These are phyloP conservation scores for Graphilbum fragrans DNA, from an alignment of 2,329 filamentous ascomycete genomes.

Conservation along the genomic window DNA sequence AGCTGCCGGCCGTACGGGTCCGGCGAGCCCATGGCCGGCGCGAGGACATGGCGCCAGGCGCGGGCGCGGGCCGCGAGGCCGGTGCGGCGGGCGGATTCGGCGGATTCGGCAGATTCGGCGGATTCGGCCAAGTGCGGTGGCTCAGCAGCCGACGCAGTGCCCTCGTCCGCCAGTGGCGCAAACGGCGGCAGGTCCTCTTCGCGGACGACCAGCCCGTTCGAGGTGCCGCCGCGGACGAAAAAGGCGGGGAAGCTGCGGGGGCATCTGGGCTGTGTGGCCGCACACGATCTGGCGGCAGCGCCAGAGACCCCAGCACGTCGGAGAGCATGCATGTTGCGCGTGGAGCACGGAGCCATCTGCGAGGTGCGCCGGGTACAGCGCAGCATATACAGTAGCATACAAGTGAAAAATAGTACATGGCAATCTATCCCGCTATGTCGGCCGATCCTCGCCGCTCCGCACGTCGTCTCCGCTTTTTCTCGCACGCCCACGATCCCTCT, in stretches of 20 bases:
- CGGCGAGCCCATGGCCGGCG: conserved; percentile 49
- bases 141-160: neutral
- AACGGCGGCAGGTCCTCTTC: conserved; percentile 10
- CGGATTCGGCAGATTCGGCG: neutral
- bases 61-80: conserved; percentile 1
- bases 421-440: too few species aligned
- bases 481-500: too few species aligned
- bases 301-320: too few species aligned
- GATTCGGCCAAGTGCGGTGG: neutral
- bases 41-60: conserved; percentile 14
- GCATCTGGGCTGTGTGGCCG: too few species aligned
- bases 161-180: neutral
- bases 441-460: too few species aligned
- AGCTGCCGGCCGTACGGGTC: conserved; percentile 52
- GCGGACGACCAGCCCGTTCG: conserved; percentile 17
- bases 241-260: conserved; percentile 14
- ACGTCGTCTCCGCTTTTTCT: too few species aligned
- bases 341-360: too few species aligned
- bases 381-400: too few species aligned
- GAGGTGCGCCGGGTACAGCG: too few species aligned
- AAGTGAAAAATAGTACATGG: too few species aligned
- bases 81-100: neutral
- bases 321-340: too few species aligned
- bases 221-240: conserved; percentile 19
- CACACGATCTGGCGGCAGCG: too few species aligned